Conservation (phyloP, 2,329 filamentous ascomycete species). For the Orbilia brochopaga region DNA sequence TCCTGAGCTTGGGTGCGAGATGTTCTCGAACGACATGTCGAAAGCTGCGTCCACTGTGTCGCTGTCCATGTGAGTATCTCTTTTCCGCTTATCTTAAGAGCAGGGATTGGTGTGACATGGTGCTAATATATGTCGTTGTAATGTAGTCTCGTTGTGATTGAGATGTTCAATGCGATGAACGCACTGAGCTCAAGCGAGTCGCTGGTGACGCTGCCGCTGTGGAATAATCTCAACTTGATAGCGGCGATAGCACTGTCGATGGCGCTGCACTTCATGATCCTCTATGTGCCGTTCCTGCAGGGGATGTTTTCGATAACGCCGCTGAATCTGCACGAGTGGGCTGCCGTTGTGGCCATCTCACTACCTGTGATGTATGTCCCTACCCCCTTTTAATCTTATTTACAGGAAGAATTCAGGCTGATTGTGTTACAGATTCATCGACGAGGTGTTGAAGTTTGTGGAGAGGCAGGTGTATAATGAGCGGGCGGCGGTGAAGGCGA, state of each 20-base stretch:
- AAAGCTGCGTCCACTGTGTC: constrained; percentile 92
- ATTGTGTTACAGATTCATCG: constrained; percentile 68
- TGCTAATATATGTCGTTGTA: not conserved
- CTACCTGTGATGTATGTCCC: constrained; percentile 84
- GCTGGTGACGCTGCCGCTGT: constrained; percentile 88
- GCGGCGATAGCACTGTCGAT: constrained; percentile 93
- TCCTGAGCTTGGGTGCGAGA: constrained; percentile 85
- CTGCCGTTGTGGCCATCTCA: constrained; percentile 86
- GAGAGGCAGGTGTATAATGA: constrained; percentile 73
- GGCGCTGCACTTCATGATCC: constrained; percentile 89
- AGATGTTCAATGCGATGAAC: constrained; percentile 99
- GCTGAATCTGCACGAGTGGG: constrained; percentile 85
- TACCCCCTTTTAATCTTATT: not conserved
- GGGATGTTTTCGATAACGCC: constrained; percentile 88
- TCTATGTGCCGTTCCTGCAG: constrained; percentile 74
- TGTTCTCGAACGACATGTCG: constrained; percentile 85
- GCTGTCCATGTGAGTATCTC: constrained; percentile 62
- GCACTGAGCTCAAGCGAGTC: constrained; percentile 94
- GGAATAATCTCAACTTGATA: constrained; percentile 98
- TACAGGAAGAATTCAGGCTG: constrained; percentile 48
- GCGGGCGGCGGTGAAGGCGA: constrained; percentile 55
- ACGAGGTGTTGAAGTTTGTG: constrained; percentile 79
- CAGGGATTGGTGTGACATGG: constrained; percentile 6
- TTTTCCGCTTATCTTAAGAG: constrained; percentile 57
- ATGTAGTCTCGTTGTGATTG: constrained; percentile 84